Base-by-base conservation (phyloP, 2,329 filamentous ascomycete species). In the Coniochaeta hoffmannii region DNA sequence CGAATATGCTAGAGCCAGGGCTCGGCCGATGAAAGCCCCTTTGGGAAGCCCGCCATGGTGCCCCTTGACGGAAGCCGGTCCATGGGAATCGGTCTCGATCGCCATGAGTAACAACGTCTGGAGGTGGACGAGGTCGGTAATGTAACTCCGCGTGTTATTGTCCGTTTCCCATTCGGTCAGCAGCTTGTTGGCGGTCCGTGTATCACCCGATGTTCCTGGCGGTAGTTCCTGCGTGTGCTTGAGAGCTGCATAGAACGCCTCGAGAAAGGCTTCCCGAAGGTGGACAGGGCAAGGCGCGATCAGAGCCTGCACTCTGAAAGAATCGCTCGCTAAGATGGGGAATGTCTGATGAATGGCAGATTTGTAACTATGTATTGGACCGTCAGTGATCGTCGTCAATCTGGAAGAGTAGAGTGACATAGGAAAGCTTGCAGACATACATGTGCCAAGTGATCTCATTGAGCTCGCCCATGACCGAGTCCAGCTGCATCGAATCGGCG, bases 31-130 rank as follows among this genome's bases (percentile, higher is more conserved):
- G 64, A 87, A 78, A 12, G 78, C 74, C 12, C 75, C 71, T 58
- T 80, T 78, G 19, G 77, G 73, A 11, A 76, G 74, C 1, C 77
- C 76, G 46, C 74, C 71, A 35, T 70, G 66, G 55, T 69, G 65
- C n/a, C 71, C 70, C 50, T 67, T 67, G 50, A 72, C 58, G 14
- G 74, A 76, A 0, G 71, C 54, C 58, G 69, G 62, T 54, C 81
- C 73, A 62, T 77, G 70, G 63, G 83, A 77, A 62, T 88, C 85
- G 2, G 83, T 80, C 58, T 87, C 84, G 28, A 89, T 78, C 12
- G 81, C 79, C 65, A 89, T 77, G 50, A 90, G 73, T 34, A 89
- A 71, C 36, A 89, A 71, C 0, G 82, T 83, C 64, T 89, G 87
- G 7, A 88, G 75, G 64, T 87, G 83, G 0, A 88, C 74, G 22